Evolutionary conservation across 2,329 filamentous ascomycete species (phyloP).

Genomic region (Fusarium compactum): DNA sequence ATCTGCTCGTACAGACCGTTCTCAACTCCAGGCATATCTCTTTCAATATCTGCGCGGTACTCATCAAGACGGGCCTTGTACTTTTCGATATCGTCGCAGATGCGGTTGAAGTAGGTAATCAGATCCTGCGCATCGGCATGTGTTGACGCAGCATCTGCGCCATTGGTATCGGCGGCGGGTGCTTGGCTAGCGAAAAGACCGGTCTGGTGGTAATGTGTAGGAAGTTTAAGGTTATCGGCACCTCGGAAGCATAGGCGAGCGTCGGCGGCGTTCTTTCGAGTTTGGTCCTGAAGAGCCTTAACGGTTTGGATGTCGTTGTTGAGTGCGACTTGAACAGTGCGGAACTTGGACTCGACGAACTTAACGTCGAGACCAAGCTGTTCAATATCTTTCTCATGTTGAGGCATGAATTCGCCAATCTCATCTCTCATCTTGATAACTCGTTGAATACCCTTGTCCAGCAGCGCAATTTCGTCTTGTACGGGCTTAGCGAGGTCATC

Average conservation of each 20-base stretch:
- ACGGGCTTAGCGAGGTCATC: constrained; percentile 87
- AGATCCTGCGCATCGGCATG: constrained; percentile 57
- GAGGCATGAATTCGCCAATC: constrained; percentile 75
- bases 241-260: constrained; percentile 79
- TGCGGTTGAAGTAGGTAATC: constrained; percentile 60
- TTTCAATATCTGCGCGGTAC: constrained; percentile 60
- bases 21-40: constrained; percentile 62
- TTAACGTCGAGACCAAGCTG: constrained; percentile 61
- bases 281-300: constrained; percentile 69
- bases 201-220: constrained; percentile 66
- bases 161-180: constrained; percentile 46
- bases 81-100: constrained; percentile 58
- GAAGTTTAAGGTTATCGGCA: constrained; percentile 79
- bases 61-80: constrained; percentile 59
- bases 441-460: constrained; percentile 83
- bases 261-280: constrained; percentile 74
- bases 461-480: constrained; percentile 79
- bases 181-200: constrained; percentile 57
- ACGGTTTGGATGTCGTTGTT: constrained; percentile 72
- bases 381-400: constrained; percentile 63
- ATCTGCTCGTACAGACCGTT: constrained; percentile 61
- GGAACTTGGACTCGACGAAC: constrained; percentile 64
- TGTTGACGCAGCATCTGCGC: constrained; percentile 51
- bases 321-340: constrained; percentile 58
- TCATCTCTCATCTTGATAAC: constrained; percentile 84